These are phyloP conservation scores for Niveomyces coronatus DNA, from an alignment of 2,329 filamentous ascomycete genomes.

Conservation along the genomic window DNA sequence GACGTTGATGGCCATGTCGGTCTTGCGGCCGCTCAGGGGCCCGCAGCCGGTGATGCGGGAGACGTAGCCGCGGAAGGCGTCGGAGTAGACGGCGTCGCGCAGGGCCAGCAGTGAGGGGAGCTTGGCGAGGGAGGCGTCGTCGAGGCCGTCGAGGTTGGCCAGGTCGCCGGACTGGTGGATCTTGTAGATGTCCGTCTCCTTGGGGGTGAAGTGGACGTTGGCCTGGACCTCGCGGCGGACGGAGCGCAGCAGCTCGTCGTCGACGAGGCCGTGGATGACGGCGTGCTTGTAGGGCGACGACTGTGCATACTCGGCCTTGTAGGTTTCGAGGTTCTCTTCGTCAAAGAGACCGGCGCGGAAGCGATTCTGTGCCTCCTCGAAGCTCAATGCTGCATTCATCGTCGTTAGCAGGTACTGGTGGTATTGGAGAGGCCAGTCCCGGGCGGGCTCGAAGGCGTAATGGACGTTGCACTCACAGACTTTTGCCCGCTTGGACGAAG, in stretches of 20 bases:
- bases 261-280: constrained; percentile 73
- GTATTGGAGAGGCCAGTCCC: constrained; percentile 1
- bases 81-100: constrained; percentile 91
- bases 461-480: neutral
- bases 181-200: constrained; percentile 99
- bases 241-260: constrained; percentile 69
- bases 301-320: constrained; percentile 50
- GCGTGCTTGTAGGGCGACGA: constrained; percentile 80
- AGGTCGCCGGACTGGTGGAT: constrained; percentile 98
- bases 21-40: constrained; percentile 82
- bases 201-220: constrained; percentile 91
- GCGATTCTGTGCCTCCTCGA: constrained; percentile 41
- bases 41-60: constrained; percentile 79
- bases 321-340: constrained; percentile 43
- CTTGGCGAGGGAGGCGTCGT: constrained; percentile 73
- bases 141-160: constrained; percentile 89
- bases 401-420: neutral
- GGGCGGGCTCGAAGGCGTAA: neutral
- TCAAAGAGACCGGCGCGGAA: constrained; percentile 61
- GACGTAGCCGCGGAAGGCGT: constrained; percentile 79
- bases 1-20: constrained; percentile 98
- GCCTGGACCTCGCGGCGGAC: constrained; percentile 83
- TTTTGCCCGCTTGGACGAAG: constrained; percentile 4
- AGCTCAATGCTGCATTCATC: constrained; percentile 29
- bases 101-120: constrained; percentile 82